Conservation (phyloP, 441 rosid species). For the Corymbia citriodora region DNA sequence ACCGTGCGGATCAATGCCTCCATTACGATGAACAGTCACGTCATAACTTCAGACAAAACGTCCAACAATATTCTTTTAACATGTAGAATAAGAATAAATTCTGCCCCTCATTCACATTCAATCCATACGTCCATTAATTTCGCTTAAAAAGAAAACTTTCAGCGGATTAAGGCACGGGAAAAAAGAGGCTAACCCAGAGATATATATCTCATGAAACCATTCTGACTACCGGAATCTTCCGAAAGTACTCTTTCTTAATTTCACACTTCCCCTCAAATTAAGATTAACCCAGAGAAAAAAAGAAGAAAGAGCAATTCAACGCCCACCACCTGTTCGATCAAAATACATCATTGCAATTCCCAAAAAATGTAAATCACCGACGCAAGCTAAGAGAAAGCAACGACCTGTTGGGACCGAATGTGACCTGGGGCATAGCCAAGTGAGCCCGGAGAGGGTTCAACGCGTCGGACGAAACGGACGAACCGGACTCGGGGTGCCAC, state of each 20-base stretch:
- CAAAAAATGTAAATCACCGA: not conserved
- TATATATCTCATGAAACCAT: not conserved
- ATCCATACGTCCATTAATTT: not conserved
- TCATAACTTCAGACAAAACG: not conserved
- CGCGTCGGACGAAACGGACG: constrained; percentile 42
- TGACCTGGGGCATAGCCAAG: constrained; percentile 79
- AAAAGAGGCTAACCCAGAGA: not conserved
- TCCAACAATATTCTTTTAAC: not conserved
- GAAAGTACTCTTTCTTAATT: not conserved
- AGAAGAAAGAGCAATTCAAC: not conserved
- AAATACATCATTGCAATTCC: not conserved
- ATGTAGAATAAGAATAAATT: not conserved
- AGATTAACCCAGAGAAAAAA: not conserved
- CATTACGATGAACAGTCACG: not conserved
- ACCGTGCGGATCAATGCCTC: not conserved
- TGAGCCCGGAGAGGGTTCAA: constrained; percentile 84
- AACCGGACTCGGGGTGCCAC: constrained; percentile 24
- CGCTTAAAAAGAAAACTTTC: not conserved
- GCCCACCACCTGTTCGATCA: not conserved
- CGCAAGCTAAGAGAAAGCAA: not conserved
- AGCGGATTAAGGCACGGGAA: not conserved
- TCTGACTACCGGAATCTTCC: not conserved
- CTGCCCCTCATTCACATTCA: not conserved
- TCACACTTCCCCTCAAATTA: not conserved
- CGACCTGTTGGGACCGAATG: constrained; percentile 86